Conservation (phyloP, 2,329 filamentous ascomycete genomes). For the Xylariaceae sp. region DNA sequence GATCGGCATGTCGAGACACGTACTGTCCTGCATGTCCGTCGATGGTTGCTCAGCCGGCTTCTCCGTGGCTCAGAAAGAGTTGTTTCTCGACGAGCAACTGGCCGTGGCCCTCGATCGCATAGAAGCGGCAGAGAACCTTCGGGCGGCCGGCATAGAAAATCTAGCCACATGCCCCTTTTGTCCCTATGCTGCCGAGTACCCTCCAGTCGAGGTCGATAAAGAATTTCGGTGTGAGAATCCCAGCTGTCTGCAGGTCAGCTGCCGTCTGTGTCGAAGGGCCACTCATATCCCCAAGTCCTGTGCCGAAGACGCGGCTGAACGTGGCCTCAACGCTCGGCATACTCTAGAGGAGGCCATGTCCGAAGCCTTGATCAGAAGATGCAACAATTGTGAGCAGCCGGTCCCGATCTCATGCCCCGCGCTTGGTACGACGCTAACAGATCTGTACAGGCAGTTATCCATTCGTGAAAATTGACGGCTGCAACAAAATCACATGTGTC, state of each 20-base stretch:
- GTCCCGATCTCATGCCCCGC: background rate
- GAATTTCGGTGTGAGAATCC: slow-evolving; percentile 69
- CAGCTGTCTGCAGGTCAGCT: slow-evolving; percentile 59
- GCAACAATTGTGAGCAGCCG: slow-evolving; percentile 52
- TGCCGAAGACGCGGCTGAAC: slow-evolving; percentile 57
- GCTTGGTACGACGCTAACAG: slow-evolving; percentile 2
- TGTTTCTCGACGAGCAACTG: slow-evolving; percentile 54
- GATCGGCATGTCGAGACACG: slow-evolving; percentile 64
- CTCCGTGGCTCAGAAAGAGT: slow-evolving; percentile 44
- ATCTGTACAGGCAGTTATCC: slow-evolving; percentile 54
- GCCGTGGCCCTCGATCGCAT: slow-evolving; percentile 61
- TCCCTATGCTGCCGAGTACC: slow-evolving; percentile 70
- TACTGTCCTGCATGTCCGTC: slow-evolving; percentile 64
- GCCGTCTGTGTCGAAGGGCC: slow-evolving; percentile 60
- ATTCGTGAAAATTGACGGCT: slow-evolving; percentile 73
- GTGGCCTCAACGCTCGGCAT: slow-evolving; percentile 56
- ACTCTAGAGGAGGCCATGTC: slow-evolving; percentile 81
- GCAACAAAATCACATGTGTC: slow-evolving; percentile 77
- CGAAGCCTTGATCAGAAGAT: slow-evolving; percentile 67
- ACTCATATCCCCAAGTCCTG: slow-evolving; percentile 71
- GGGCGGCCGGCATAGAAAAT: slow-evolving; percentile 64
- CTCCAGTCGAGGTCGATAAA: slow-evolving; percentile 59
- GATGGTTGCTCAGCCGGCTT: slow-evolving; percentile 62
- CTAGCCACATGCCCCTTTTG: slow-evolving; percentile 78
- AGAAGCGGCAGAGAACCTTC: slow-evolving; percentile 64